Evolutionary conservation across 192 early-diverging fungal genomes (phyloP).

Genomic region (Obelidium mucronatum): DNA sequence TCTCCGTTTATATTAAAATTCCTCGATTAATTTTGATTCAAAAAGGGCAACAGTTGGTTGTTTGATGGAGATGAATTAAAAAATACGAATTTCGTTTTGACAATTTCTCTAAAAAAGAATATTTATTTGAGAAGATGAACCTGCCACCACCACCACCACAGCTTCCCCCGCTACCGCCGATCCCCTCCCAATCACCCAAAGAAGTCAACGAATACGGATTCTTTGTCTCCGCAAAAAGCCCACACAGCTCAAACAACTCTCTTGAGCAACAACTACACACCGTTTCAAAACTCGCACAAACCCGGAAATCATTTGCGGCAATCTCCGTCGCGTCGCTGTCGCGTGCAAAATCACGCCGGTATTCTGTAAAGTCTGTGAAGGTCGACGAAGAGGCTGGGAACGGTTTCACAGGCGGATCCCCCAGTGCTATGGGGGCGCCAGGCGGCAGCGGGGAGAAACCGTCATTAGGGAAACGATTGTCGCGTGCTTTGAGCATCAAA

Average conservation of each 20-base stretch:
- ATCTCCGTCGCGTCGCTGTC: neutral
- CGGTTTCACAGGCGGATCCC: neutral
- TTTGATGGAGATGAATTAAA: too few species aligned
- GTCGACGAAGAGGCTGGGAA: neutral
- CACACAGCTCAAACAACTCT: too few species aligned
- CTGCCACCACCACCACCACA: too few species aligned
- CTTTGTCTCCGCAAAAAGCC: neutral
- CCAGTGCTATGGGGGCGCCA: neutral
- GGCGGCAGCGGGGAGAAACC: too few species aligned
- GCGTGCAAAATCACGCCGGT: neutral
- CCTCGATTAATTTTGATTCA: too few species aligned
- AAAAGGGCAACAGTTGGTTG: too few species aligned
- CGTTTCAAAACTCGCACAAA: neutral
- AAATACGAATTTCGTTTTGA: too few species aligned
- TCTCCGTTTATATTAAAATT: neutral
- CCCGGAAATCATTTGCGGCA: neutral
- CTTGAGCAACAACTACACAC: too few species aligned
- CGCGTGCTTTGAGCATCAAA: too few species aligned
- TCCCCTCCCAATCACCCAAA: neutral
- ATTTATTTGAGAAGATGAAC: too few species aligned
- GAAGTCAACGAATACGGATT: slow-evolving; percentile 14
- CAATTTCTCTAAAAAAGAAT: too few species aligned
- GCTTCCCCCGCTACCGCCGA: neutral
- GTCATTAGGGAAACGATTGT: too few species aligned
- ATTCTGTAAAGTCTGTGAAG: neutral